Evolutionary conservation across 176 grass and related monocot genomes (phyloP), one percentile per base, ranked within the genome.

Genomic region (Raddia distichophylla): DNA sequence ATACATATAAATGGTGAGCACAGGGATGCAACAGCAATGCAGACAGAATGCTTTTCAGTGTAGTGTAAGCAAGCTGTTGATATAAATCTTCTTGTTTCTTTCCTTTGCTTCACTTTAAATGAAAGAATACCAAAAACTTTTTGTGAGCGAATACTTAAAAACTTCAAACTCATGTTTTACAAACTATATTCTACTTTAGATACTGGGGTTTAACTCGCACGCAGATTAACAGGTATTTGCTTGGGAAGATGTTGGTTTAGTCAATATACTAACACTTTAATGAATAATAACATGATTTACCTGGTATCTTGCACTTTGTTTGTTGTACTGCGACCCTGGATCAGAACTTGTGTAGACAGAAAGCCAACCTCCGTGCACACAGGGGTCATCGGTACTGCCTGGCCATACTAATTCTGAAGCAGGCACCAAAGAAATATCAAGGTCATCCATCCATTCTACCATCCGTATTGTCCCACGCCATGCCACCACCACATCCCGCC

Each of bases 371-470:
- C 86, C 78, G 81, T 98, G 96, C 58, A 95, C 90, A 71, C 72
- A 79, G 2, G 96, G 90, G 3, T 77, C 81, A 49, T 35, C 19
- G 8, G 69, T 53, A 27, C 37, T 71, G 5, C 56, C 32, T 42
- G 75, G 27, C 5, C 69, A 45, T 14, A 99, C 52, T 80, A 95
- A 76, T 60, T 64, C 70, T 62, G 70, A 80, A 91, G 96, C 92
- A 67, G 93, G 84, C 13, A 85, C 90, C 77, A 91, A 73, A 50
- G 89, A 69, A 77, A 90, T 93, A 79, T 99, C 89, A 34, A 95
- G 85, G 73, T 93, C 91, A 76, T 95, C 88, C 75, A 95, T 74
- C 93, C 96, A 99, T 82, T 99, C 96, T 54, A 95, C 56, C 67
- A 91, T 60, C 52, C 74, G 72, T 82, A 90, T 81, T 63, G 96